Evolutionary conservation across 2,329 filamentous ascomycete species (phyloP), one percentile per base, ranked within the genome.

Genomic region (Nothophoma quercina): DNA sequence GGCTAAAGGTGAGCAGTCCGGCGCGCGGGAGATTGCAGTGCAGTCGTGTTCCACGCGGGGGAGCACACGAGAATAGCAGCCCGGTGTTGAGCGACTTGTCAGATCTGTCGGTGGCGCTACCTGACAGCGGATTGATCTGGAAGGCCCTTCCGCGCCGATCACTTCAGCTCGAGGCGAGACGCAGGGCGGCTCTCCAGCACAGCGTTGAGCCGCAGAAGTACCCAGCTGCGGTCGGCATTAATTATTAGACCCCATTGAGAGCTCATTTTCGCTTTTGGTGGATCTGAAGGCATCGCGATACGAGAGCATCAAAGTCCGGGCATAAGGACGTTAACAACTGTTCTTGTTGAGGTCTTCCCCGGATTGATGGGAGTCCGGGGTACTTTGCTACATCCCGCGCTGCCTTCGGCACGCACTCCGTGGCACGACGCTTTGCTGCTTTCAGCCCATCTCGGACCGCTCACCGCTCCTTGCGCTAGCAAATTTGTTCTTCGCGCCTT

Each of bases 401-500:
- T 16, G n/a, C 16, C 12, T 15, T 22, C n/a, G n/a, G n/a, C n/a
- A n/a, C n/a, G n/a, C n/a, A n/a, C n/a, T n/a, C 45, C 45, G 32
- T 35, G 4, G 18, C 32, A 18, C 29, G 25, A 23, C 38, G 19
- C 46, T 6, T 19, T 45, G 10, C 42, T 22, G 16, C 15, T 9
- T 29, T 10, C 25, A 36, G 38, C 10, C n/a, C 30, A 34, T 44
- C 40, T 16, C 34, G 34, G 48, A 40, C 41, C 40, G 28, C 48
- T 5, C 15, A 19, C 34, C 22, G 48, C 40, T 28, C 40, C 48
- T 33, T 44, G 48, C 48, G 40, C 48, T 51, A 51, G 29, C 34
- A 51, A 51, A 51, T 44, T 51, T 51, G 41, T 51, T 51, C 48
- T 25, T 40, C 34, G 40, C 40, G 40, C 21, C 16, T 51, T 51